Evolutionary conservation across 805 yeast genomes (phyloP).

Genomic region (Pichia pseudocactophila): DNA sequence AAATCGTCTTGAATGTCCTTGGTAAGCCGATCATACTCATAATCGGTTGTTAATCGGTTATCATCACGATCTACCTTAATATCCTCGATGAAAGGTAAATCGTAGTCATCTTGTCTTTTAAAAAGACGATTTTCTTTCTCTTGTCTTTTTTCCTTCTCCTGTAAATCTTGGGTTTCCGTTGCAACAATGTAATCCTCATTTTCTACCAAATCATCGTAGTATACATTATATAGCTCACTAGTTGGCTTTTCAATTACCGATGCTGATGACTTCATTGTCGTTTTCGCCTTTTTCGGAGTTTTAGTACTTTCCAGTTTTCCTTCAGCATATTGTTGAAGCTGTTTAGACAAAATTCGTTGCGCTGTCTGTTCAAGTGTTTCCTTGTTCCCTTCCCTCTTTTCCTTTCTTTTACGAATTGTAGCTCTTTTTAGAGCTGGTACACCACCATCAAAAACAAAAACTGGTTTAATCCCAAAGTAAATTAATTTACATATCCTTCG

Average conservation of each 20-base stretch:
- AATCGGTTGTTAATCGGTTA: conserved; percentile 63
- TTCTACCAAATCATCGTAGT: conserved; percentile 29
- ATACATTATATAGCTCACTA: conserved; percentile 26
- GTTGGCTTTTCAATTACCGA: conserved; percentile 13
- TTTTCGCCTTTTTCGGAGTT: not conserved
- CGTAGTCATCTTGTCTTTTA: conserved; percentile 69
- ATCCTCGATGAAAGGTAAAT: conserved; percentile 57
- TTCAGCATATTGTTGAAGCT: conserved; percentile 53
- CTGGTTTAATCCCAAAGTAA: conserved; percentile 79
- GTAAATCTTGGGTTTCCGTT: not conserved
- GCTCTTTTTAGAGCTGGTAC: conserved; percentile 77
- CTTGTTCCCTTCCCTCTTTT: conserved; percentile 63
- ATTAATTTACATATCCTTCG: conserved; percentile 84
- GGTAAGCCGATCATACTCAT: conserved; percentile 57
- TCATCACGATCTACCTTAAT: conserved; percentile 50
- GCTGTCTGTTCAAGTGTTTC: conserved; percentile 72
- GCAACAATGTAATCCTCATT: conserved; percentile 7
- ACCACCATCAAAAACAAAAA: conserved; percentile 93
- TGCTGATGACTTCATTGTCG: conserved; percentile 3
- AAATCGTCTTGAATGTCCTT: conserved; percentile 50
- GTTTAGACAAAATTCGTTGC: conserved; percentile 67
- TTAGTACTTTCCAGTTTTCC: not conserved
- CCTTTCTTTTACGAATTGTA: conserved; percentile 66
- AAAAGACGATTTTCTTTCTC: conserved; percentile 28
- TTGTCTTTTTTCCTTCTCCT: not conserved